Evolutionary conservation across 1,139 yeast species (phyloP).

Genomic region (Meyerozyma athensensis): DNA sequence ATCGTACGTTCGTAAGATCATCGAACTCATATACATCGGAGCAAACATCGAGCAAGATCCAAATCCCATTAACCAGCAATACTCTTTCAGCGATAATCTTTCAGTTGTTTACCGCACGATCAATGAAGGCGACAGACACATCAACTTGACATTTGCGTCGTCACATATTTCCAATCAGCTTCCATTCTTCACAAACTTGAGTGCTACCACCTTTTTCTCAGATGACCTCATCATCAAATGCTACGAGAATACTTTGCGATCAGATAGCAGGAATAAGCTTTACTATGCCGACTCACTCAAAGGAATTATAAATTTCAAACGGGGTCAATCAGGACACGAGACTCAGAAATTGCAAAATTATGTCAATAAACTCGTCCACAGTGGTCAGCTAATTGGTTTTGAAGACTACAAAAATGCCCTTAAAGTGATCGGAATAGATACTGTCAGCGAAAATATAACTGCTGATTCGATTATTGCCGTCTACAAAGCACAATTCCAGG

Average conservation of each 20-base stretch:
- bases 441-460: slow-evolving; percentile 24
- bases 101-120: slow-evolving; percentile 31
- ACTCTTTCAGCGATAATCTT: slow-evolving; percentile 36
- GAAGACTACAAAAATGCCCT: slow-evolving; percentile 57
- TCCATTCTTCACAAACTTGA: slow-evolving; percentile 47
- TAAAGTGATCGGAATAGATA: slow-evolving; percentile 43
- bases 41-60: slow-evolving; percentile 5
- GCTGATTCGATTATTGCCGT: slow-evolving; percentile 42
- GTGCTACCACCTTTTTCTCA: slow-evolving; percentile 52
- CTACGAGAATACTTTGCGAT: slow-evolving; percentile 48
- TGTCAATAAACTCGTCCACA: slow-evolving; percentile 46
- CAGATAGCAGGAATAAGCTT: slow-evolving; percentile 54
- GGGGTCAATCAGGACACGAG: slow-evolving; percentile 6
- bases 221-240: slow-evolving; percentile 60
- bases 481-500: slow-evolving; percentile 37
- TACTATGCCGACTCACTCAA: slow-evolving; percentile 63
- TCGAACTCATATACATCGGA: slow-evolving; percentile 47
- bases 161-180: slow-evolving; percentile 21
- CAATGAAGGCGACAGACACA: slow-evolving; percentile 42
- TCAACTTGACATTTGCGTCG: slow-evolving; percentile 20
- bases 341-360: slow-evolving; percentile 35
- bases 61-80: slow-evolving; percentile 33
- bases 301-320: slow-evolving; percentile 15
- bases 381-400: slow-evolving; percentile 57
- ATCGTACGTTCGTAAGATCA: slow-evolving; percentile 43